Base-by-base conservation (phyloP, 176 grass and related monocot genomes). In the Zea mays region DNA sequence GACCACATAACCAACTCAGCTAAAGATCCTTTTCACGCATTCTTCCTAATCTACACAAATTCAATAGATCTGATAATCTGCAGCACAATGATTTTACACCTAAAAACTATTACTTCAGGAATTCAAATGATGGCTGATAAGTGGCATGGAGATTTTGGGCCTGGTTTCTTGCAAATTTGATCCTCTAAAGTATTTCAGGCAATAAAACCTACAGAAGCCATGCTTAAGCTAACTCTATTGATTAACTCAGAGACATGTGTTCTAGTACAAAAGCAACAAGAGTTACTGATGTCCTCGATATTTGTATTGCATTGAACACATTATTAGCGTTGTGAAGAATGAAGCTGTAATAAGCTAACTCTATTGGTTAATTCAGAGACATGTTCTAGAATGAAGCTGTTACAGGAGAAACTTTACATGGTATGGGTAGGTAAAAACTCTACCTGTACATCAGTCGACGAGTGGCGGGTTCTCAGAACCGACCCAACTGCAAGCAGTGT, bases 401-500 rank as follows among this genome's bases (percentile, higher is more conserved):
- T 10, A 40, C 19, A 21, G 19, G 2, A 60, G 16, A 61, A 55
- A 60, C 5, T 61, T 60, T 62, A n/a, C 20, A 47, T 56, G 38
- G 21, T 21, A 42, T 14, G 4, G 19, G 9, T n/a, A 56, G 8
- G 35, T 11, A 13, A 52, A 72, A 38, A 2, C 46, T 50, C 27
- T 35, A 37, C 33, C 9, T 40, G 10, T 42, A 55, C 14, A 11
- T 81, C 55, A 81, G 21, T 75, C n/a, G 0, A 13, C 14, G 36
- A 27, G 42, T 8, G 19, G 8, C 42, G 1, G 55, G 19, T 79
- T 78, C 1, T 84, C 81, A 49, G 73, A 75, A 34, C 87, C 91
- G 60, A 93, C 65, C 90, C 86, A 91, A 70, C 86, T 92, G 39
- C 21, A 87, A 17, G 88, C 94, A 39, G 72, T 79, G 60, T 90